phyloP scores from a whole-genome alignment of 257 asterid species.

The Solanum okadae region DNA sequence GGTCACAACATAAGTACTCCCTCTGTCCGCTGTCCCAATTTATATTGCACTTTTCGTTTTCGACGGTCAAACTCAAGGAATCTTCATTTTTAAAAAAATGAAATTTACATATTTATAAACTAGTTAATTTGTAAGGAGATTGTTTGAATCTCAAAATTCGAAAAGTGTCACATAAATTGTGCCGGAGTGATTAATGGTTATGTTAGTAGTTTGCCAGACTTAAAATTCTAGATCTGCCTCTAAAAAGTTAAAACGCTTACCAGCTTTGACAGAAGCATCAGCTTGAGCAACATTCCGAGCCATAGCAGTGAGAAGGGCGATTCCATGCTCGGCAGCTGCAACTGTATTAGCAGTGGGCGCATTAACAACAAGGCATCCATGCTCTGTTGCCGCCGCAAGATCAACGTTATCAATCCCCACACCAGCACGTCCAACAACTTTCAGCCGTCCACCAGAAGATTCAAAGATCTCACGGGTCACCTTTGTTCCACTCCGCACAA shows the following conservation, averaged over 20 bases:
- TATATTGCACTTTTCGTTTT: not conserved
- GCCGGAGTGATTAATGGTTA: not conserved
- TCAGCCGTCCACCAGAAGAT: slow-evolving; percentile 76
- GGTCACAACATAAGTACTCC: not conserved
- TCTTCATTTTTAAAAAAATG: too few relatives aligned
- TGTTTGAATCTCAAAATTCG: too few relatives aligned
- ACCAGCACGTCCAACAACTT: slow-evolving; percentile 94
- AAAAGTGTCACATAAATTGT: not conserved
- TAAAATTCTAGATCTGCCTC: not conserved
- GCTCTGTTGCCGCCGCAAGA: slow-evolving; percentile 96
- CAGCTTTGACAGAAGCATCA: slow-evolving; percentile 84
- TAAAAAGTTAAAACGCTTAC: slow-evolving; percentile 26
- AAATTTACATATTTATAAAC: too few relatives aligned
- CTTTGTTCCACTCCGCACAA: slow-evolving; percentile 87
- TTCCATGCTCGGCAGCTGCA: slow-evolving; percentile 95
- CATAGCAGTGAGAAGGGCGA: slow-evolving; percentile 84
- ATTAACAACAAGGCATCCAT: slow-evolving; percentile 86
- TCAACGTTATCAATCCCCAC: slow-evolving; percentile 96
- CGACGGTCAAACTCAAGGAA: too few relatives aligned
- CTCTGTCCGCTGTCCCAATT: not conserved
- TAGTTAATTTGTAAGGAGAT: too few relatives aligned
- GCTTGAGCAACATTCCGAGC: slow-evolving; percentile 85
- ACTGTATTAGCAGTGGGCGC: slow-evolving; percentile 94
- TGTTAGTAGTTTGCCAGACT: not conserved
- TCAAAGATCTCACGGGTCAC: slow-evolving; percentile 84